Percentiles rank a stretch among this genome's conserved stretches.
Conservation (phyloP, 176 grass and related monocot genomes). For the barley (Hordeum vulgare) region MorexV3_pseudomolecules_assembly NC_058524.1:627716396-627716895, state of each 20-base stretch:
- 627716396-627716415: background rate
- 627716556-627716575: slow-evolving; percentile 22
- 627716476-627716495: background rate
- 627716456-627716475: background rate
- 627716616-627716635: slow-evolving; percentile 13
- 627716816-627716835: slow-evolving; percentile 26
- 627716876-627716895: slow-evolving; percentile 23
- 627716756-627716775: slow-evolving; percentile 5
- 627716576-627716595: slow-evolving; percentile 17
- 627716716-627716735: slow-evolving; percentile 4
- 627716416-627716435: background rate
- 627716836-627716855: slow-evolving; percentile 15
- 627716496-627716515: background rate
- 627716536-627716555: slow-evolving; percentile 16
- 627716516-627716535: slow-evolving; percentile 29
- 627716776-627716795: slow-evolving; percentile 24
- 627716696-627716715: background rate
- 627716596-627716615: slow-evolving; percentile 29
- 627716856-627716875: background rate
- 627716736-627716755: slow-evolving; percentile 17
- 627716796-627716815: slow-evolving; percentile 14
- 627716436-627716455: background rate
- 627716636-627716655: background rate
- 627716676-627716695: slow-evolving; percentile 11
- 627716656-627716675: slow-evolving; percentile 22